These are phyloP conservation scores for Cordyceps cateniannulata DNA, from an alignment of 2,329 filamentous ascomycete genomes.

Conservation along the genomic window DNA sequence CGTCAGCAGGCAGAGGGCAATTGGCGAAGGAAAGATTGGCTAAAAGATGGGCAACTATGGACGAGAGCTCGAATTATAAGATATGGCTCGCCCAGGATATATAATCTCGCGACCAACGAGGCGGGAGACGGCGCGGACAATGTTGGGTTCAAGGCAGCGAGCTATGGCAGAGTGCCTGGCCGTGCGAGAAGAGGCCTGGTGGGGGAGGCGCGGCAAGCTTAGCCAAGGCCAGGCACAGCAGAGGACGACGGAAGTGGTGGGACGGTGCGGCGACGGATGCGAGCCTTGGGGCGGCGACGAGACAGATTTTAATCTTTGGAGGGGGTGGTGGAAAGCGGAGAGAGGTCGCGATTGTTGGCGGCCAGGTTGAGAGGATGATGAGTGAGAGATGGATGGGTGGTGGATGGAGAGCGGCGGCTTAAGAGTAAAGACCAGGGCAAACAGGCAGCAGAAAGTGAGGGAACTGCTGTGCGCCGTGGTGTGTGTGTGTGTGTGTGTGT, in stretches of 20 bases:
- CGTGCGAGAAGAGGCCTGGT: background rate
- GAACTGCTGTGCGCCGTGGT: background rate
- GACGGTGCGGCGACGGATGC: background rate
- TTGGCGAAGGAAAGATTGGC: constrained; percentile 2
- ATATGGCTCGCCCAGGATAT: background rate
- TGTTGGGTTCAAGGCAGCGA: background rate
- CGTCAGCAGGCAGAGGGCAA: background rate
- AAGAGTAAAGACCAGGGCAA: constrained; percentile 2
- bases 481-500: background rate
- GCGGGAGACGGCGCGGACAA: background rate
- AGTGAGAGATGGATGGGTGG: background rate
- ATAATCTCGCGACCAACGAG: background rate
- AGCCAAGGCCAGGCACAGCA: background rate
- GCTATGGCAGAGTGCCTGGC: constrained; percentile 4
- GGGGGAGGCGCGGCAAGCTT: background rate
- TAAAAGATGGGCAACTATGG: background rate
- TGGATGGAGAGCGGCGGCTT: background rate
- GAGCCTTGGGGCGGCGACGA: background rate
- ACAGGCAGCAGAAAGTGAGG: background rate
- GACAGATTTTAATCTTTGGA: background rate
- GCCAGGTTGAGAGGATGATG: constrained; percentile 4
- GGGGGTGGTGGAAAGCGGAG: background rate
- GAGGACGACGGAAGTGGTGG: background rate
- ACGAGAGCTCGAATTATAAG: background rate
- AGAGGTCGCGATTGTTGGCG: background rate